Evolutionary conservation across 2,329 filamentous ascomycete species (phyloP), one percentile per base, ranked within the genome.

Genomic region (Phaeosphaeriaceae sp.): DNA sequence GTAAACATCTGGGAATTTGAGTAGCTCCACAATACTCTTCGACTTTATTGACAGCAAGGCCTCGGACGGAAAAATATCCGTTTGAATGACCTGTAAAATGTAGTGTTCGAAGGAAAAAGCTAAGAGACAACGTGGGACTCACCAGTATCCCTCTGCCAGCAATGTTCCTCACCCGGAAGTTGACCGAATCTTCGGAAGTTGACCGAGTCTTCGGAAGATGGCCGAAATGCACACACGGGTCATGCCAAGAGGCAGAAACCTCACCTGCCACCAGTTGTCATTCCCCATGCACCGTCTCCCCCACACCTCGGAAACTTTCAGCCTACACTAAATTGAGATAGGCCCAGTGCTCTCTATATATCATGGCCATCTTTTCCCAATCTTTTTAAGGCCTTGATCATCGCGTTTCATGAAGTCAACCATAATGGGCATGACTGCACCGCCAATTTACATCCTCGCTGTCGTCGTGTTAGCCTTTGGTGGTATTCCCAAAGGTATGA

Each of bases 401-500:
- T 26, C 6, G 23, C 23, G 23, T 11, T 20, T 40, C 21, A 3
- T 17, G 17, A 11, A 33, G 29, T 42, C 7, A 28, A 15, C 6
- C 23, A 34, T 32, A 13, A 51, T 51, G 48, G 47, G 43, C 5
- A 21, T 33, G 13, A 37, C 39, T 12, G 33, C 36, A 13, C 33
- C 52, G 13, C 52, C 52, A 13, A 52, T 39, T 21, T 56, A 52
- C 35, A 15, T 56, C 2, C 53, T 56, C 36, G 42, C 53, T 15
- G 43, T 56, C n/a, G 28, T 52, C 17, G 44, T 52, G 13, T 18
- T 56, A 35, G 48, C 53, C 15, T 50, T 34, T 36, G 53, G 49
- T 26, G 49, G 49, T 16, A 56, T 56, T 15, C 53, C 53, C 11
- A 56, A 56, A 46, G 53, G 53, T 56, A 39, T 33, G 4, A 2